These are phyloP conservation scores for Verticillium tricorpus DNA, from an alignment of 2,329 filamentous ascomycete species.

Conservation along the genomic window DNA sequence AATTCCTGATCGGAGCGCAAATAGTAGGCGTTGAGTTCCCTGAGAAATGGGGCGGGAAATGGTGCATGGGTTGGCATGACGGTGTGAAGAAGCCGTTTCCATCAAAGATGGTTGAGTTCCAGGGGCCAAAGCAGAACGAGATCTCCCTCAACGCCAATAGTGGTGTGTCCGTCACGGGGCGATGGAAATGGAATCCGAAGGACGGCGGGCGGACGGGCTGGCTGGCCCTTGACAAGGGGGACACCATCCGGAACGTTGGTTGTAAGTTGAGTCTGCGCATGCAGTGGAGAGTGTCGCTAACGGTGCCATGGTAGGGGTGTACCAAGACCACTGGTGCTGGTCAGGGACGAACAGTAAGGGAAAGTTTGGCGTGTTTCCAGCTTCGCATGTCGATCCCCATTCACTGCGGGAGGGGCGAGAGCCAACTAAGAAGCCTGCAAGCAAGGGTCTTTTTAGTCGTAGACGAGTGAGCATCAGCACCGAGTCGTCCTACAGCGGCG, in stretches of 20 bases:
- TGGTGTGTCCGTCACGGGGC: conserved; percentile 14
- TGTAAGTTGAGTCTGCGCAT: conserved; percentile 11
- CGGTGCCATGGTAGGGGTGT: conserved; percentile 17
- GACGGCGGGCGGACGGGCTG: conserved; percentile 6
- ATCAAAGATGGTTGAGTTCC: conserved; percentile 20
- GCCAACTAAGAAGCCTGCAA: not conserved
- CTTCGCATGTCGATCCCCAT: conserved; percentile 28
- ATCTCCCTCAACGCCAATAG: conserved; percentile 6
- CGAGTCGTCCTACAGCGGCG: conserved; percentile 1
- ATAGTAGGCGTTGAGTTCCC: conserved; percentile 27
- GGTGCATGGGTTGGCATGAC: conserved; percentile 29
- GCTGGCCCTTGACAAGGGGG: conserved; percentile 35
- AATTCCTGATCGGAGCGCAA: conserved; percentile 28
- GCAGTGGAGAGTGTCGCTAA: not conserved
- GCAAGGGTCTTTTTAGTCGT: not conserved
- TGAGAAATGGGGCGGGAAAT: conserved; percentile 27
- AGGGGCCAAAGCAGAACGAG: conserved; percentile 17
- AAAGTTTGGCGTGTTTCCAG: conserved; percentile 33
- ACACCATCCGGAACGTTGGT: conserved; percentile 45
- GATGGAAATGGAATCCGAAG: conserved; percentile 26
- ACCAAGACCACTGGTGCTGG: conserved; percentile 36
- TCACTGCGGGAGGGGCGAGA: conserved; percentile 6
- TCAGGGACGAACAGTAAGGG: conserved; percentile 31
- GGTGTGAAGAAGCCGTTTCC: conserved; percentile 21
- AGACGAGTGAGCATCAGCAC: conserved; percentile 2